Evolutionary conservation across 768 basidiomycete species (phyloP), one percentile per base, ranked within the genome.

Genomic region (Lactifluus subvellereus): DNA sequence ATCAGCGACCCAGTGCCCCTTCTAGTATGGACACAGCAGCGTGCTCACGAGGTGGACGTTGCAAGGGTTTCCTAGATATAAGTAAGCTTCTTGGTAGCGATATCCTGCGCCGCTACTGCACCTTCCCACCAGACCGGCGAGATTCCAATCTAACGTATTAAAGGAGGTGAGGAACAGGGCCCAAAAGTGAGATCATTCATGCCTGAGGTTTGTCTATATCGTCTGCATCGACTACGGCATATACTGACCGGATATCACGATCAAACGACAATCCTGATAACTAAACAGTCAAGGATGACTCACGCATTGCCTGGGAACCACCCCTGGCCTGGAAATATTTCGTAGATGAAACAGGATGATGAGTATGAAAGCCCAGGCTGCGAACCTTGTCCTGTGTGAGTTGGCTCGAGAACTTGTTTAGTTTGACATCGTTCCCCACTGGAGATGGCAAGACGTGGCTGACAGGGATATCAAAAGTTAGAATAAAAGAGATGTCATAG

Each of bases 61-160:
- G 72, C 92, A 94, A 3, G 91, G 91, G 72, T 93, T 94, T 43
- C 91, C 89, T 87, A 64, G 18, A 30, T 5, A 56, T 33, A 30
- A 16, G 40, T 58, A 64, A 45, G 55, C 22, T 59, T 47, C 59
- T 11, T 50, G n/a, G 22, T 16, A 22, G 20, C 11, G 22, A 32
- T 27, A 32, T 16, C 6, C 14, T 7, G 35, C 47, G 14, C 16
- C 54, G 10, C 10, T 64, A 67, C 70, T 72, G n/a, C 47, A 87
- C 91, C 91, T 81, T 94, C 91, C 90, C 91, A 94, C 91, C 91
- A 94, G 57, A 93, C 81, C 3, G 89, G 86, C 35, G 89, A 89
- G 70, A 94, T 91, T 51, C 92, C 92, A 69, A 94, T 87, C 88
- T 92, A 71, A 66, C 27, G 53, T 50, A 33, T 50, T 40, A 60